Evolutionary conservation across 2,329 filamentous ascomycete species (phyloP), one percentile per base, ranked within the genome.

Genomic region (Chrysosporium queenslandicum): DNA sequence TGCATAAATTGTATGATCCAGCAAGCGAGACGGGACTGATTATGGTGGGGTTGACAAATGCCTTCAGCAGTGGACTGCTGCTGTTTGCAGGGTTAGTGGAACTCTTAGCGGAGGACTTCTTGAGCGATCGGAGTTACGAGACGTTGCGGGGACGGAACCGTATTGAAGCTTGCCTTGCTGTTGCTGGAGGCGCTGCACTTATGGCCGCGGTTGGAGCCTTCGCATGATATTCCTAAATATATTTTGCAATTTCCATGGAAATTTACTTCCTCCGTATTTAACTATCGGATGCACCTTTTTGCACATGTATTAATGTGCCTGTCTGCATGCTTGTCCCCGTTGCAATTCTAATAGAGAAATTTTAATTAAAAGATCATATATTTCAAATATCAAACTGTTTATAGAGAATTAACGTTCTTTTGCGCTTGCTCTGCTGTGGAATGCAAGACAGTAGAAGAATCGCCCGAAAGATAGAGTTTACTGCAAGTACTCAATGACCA

Each of bases 11-110:
- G 57, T 94, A 94, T 67, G 86, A 89, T 58, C 87, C 88, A 1
- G 77, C 80, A 60, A 87, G 84, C 60, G 78, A 87, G 63, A 79
- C 81, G 0, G 87, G 88, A 0, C 69, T 94, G 45, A 71, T 94
- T 23, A 84, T 91, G 71, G 87, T 94, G 4, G 88, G 88, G 6
- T 80, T 90, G 63, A 92, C 91, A 77, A 94, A 94, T 62, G 87
- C 86, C 36, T 85, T 94, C 48, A 89, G 85, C 8, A 83, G 84
- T 47, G 88, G 88, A 0, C 72, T 94, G 47, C 68, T 94, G 25
- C 73, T 94, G 2, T 94, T 91, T 64, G 87, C 88, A 0, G 87
- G 86, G 0, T 71, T 94, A 40, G 88, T 94, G 3, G 87, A 94
- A 69, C 74, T 94, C 18, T 74, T 94, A 43, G 85, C 87, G 0